Evolutionary conservation across 148 eudicot genomes (phyloP), one percentile per base, ranked within the genome.

Genomic region (Linanthus parryae): DNA sequence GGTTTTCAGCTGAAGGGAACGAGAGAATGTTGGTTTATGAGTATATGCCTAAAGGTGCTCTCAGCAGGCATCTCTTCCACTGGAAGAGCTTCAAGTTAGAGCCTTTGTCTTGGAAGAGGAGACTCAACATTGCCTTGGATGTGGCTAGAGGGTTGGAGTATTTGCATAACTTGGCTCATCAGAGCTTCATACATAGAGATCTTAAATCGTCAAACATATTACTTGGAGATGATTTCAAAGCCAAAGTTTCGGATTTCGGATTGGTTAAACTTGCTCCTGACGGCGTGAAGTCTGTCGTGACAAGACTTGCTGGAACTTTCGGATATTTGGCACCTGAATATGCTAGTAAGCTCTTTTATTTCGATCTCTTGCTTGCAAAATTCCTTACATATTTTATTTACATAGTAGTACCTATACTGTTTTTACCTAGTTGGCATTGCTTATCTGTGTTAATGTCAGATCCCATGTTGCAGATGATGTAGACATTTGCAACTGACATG

Each of bases 321-420:
- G 99, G 99, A 54, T 94, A 94, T 70, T 72, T 94, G 29, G 99
- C 99, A 15, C 99, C 99, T 8, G 99, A 94, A 64, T 94, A 94
- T 84, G 99, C 99, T 58, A 90, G 99, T 94, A 84, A 75, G 71
- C 42, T 53, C 45, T 53, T 40, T n/a, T 27, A 8, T 61, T 34
- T 39, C 2, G 48, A 47, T 50, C 37, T 43, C 8, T 54, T 42
- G 21, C 33, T n/a, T n/a, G n/a, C n/a, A n/a, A n/a, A n/a, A n/a
- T n/a, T n/a, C n/a, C n/a, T n/a, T n/a, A n/a, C n/a, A n/a, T n/a
- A n/a, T n/a, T n/a, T n/a, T n/a, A n/a, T n/a, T n/a, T n/a, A n/a
- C n/a, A n/a, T n/a, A n/a, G n/a, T n/a, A n/a, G n/a, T n/a, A n/a
- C n/a, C n/a, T n/a, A n/a, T n/a, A n/a, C n/a, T n/a, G n/a, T n/a